A percentile compares a stretch with the other conserved stretches of the same genome.
phyloP scores from a whole-genome alignment of 495 filamentous ascomycete species.

The Glarea lozoyensis region DNA sequence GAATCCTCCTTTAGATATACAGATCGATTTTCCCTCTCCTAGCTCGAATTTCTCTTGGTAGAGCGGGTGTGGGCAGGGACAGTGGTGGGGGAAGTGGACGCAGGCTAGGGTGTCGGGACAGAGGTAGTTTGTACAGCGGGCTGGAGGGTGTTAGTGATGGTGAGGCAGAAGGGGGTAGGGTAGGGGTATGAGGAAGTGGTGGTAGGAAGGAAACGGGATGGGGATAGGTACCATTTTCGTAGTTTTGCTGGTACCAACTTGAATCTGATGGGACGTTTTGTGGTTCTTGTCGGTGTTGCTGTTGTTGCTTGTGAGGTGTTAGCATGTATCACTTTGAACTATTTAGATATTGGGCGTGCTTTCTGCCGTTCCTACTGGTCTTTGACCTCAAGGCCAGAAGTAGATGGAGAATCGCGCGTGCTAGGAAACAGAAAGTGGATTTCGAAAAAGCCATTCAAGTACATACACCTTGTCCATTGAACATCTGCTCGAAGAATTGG shows the following conservation, averaged over 20 bases:
- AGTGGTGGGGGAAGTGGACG: conserved; percentile 90
- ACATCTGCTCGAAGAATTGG: conserved; percentile 80
- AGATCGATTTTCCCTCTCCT: conserved; percentile 71
- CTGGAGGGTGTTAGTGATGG: no score
- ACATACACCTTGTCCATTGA: conserved; percentile 32
- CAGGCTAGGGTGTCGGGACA: conserved; percentile 86
- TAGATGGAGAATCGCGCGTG: no score
- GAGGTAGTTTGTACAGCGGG: conserved; percentile 81
- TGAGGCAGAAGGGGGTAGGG: no score
- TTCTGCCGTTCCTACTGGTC: no score
- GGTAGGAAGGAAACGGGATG: no score
- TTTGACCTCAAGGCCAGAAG: no score
- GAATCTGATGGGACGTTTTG: conserved; percentile 78
- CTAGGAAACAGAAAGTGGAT: no score
- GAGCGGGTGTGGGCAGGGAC: conserved; percentile 73
- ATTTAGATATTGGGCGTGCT: no score
- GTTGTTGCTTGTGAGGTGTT: conserved; percentile 30
- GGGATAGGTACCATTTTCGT: conserved; percentile 44
- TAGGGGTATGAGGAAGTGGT: no score
- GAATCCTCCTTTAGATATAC: conserved; percentile 74
- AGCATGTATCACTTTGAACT: conserved; percentile 41
- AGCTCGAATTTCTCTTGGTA: conserved; percentile 86
- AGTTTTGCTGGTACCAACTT: conserved; percentile 62
- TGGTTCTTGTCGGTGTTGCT: conserved; percentile 52
- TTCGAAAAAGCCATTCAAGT: no score